A percentile compares a stretch with the other conserved stretches of the same genome.
Conservation (phyloP, 352 stramenopile genomes). For the Phytophthora ramorum region DNA sequence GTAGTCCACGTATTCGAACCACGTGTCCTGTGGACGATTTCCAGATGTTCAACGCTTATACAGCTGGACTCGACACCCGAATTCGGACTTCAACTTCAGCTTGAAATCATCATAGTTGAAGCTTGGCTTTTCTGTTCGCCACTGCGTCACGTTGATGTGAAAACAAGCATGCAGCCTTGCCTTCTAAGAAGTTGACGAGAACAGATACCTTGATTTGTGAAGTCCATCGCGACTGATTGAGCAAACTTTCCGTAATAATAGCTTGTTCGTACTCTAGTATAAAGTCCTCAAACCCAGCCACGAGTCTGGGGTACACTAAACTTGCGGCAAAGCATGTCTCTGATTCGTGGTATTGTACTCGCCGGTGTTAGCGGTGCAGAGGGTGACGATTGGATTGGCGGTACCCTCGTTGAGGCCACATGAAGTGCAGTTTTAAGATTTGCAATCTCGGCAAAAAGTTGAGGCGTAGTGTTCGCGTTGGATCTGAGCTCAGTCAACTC, state of each 20-base stretch:
- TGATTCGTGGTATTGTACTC: neutral
- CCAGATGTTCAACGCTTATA: constrained; percentile 9
- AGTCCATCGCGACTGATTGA: constrained; percentile 13
- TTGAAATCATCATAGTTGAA: constrained; percentile 19
- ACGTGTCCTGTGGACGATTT: constrained; percentile 18
- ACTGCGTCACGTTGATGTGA: constrained; percentile 12
- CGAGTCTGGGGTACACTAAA: constrained; percentile 17
- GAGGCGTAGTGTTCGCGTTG: neutral
- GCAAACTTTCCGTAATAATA: constrained; percentile 2
- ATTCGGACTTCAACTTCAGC: constrained; percentile 1
- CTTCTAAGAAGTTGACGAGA: constrained; percentile 18
- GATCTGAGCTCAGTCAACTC: neutral
- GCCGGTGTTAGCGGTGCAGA: neutral
- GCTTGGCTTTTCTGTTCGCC: constrained; percentile 9
- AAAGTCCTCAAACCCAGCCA: constrained; percentile 19
- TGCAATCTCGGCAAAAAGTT: constrained; percentile 7
- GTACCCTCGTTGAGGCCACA: neutral
- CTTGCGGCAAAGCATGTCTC: constrained; percentile 10
- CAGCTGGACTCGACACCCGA: constrained; percentile 17
- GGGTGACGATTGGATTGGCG: neutral
- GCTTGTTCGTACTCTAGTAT: constrained; percentile 21
- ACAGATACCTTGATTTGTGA: constrained; percentile 11
- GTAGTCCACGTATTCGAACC: constrained; percentile 20
- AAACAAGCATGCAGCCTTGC: constrained; percentile 9
- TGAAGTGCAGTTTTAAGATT: constrained; percentile 1